Conservation (phyloP, 495 filamentous ascomycete genomes). For the Talaromyces liani region DNA sequence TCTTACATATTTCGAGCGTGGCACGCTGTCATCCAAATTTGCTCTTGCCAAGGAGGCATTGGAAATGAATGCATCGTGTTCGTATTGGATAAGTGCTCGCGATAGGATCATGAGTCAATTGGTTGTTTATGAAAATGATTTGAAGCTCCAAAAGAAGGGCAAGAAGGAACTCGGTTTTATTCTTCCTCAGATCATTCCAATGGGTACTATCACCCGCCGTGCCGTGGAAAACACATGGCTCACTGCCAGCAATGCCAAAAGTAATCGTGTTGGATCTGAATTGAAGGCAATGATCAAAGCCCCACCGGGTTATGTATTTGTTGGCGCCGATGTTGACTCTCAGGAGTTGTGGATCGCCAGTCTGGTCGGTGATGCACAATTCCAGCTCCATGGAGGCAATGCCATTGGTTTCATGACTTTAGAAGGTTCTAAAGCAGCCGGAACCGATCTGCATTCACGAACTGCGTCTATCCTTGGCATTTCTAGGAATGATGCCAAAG, state of each 20-base stretch:
- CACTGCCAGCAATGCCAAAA: slow-evolving; percentile 93
- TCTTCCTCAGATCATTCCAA: slow-evolving; percentile 96
- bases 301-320: slow-evolving; percentile 83
- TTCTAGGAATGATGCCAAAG: slow-evolving; percentile 87
- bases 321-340: slow-evolving; percentile 97
- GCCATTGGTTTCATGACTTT: slow-evolving; percentile 99
- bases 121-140: slow-evolving; percentile 68
- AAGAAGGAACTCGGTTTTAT: slow-evolving; percentile 65
- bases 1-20: slow-evolving; percentile 83
- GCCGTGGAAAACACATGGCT: slow-evolving; percentile 98
- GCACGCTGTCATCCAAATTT: slow-evolving; percentile 77
- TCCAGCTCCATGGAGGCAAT: slow-evolving; percentile 89
- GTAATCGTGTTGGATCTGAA: slow-evolving; percentile 91
- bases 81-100: slow-evolving; percentile 95
- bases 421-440: slow-evolving; percentile 87
- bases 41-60: slow-evolving; percentile 86
- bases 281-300: slow-evolving; percentile 95
- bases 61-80: slow-evolving; percentile 97
- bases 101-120: slow-evolving; percentile 89
- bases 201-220: slow-evolving; percentile 96
- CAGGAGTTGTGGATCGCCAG: slow-evolving; percentile 98
- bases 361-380: slow-evolving; percentile 88
- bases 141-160: slow-evolving; percentile 9
- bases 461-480: slow-evolving; percentile 90
- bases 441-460: slow-evolving; percentile 91